These are phyloP conservation scores for Cyberlindnera nakhonratchasimensis DNA, from an alignment of 805 yeast species.

Conservation along the genomic window DNA sequence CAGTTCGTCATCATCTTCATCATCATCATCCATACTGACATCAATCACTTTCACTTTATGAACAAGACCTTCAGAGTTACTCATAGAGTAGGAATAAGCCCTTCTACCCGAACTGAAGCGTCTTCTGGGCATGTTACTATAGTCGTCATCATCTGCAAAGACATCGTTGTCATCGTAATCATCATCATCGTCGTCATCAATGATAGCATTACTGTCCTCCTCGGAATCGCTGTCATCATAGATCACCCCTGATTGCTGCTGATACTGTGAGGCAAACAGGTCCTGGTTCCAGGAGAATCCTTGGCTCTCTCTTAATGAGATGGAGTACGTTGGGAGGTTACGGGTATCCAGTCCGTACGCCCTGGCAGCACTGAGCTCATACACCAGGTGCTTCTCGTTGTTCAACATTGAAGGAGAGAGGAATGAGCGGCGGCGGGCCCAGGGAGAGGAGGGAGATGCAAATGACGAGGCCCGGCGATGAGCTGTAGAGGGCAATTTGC, in stretches of 20 bases:
- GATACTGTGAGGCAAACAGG: slow-evolving; percentile 66
- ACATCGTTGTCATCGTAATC: slow-evolving; percentile 7
- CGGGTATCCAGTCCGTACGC: slow-evolving; percentile 1
- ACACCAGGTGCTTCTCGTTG: slow-evolving; percentile 51
- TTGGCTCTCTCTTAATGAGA: slow-evolving; percentile 58
- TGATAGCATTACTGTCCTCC: slow-evolving; percentile 13
- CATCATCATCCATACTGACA: slow-evolving; percentile 22
- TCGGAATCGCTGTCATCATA: slow-evolving; percentile 28
- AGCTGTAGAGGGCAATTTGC: background rate
- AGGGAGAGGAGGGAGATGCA: slow-evolving; percentile 26
- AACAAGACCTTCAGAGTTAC: slow-evolving; percentile 16
- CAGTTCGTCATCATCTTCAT: slow-evolving; percentile 3
- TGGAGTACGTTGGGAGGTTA: slow-evolving; percentile 32
- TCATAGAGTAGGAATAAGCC: slow-evolving; percentile 16
- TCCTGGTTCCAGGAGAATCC: slow-evolving; percentile 80
- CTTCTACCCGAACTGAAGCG: slow-evolving; percentile 17
- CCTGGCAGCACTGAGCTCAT: slow-evolving; percentile 35
- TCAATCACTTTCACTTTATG: slow-evolving; percentile 25
- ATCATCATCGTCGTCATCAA: slow-evolving; percentile 5
- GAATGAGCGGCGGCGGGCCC: slow-evolving; percentile 54
- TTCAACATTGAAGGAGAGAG: slow-evolving; percentile 55
- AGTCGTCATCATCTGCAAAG: slow-evolving; percentile 7
- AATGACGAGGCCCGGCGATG: slow-evolving; percentile 20
- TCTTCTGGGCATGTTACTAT: slow-evolving; percentile 2
- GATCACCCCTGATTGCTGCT: slow-evolving; percentile 46